Evolutionary conservation across 2,329 filamentous ascomycete species (phyloP), one percentile per base, ranked within the genome.

Genomic region (Paradendryphiella salina): DNA sequence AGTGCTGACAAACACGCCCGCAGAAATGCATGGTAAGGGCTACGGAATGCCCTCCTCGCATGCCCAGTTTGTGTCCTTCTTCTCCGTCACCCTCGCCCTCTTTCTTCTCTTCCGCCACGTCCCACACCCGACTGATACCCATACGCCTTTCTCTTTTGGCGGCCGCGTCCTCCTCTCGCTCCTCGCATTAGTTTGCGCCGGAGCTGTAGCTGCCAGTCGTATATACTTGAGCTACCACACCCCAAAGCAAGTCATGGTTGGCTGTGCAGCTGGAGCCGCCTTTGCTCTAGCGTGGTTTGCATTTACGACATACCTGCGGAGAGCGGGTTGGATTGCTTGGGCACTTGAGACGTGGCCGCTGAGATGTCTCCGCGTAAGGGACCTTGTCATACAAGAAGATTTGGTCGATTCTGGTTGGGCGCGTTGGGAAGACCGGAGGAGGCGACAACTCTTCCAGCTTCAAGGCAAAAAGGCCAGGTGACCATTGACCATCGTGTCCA

Each of bases 41-140:
- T 99, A 99, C 70, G 95, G 94, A 64, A 99, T 99, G 95, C 94
- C 94, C 9, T 86, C 84, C 6, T 96, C 92, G 31, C 94, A 99
- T 76, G 89, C 94, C 7, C 94, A 99, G 77, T 99, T 96, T 72
- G 88, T 93, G 54, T 83, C 88, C 48, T 99, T 90, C 79, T 97
- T 96, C 82, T 87, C 90, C 50, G 77, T 96, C 50, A 94, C 89
- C 56, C 77, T 97, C 52, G 80, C 84, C 18, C 79, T 99, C 15
- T 97, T 97, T 77, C 81, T 99, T 36, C 81, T 96, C 37, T 78
- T 92, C 53, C 84, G 93, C 54, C 91, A 96, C 73, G 61, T 65
- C 13, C 73, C 75, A 4, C 68, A 76, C 46, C 47, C 80, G 69
- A 69, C 76, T 62, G 76, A 79, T 20, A 75, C 75, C 37, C 77